These are phyloP conservation scores for Pythium dissotocum DNA, from an alignment of 352 stramenopile species.

Conservation along the genomic window DNA sequence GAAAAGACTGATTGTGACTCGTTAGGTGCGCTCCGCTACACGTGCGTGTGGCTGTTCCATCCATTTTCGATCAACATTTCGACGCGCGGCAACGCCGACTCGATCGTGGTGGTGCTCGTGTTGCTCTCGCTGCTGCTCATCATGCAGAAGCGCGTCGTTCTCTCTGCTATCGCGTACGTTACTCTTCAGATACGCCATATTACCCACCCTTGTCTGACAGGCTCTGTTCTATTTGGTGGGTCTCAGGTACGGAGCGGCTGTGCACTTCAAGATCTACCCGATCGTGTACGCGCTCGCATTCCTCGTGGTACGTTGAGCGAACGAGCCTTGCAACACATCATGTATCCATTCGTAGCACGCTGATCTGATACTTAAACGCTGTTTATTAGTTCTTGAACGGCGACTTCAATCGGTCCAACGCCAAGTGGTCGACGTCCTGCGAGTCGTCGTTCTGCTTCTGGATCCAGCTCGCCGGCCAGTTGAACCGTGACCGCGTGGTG, in stretches of 20 bases:
- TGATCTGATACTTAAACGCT: not conserved
- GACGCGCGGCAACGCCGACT: slow-evolving; percentile 97
- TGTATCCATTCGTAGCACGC: not conserved
- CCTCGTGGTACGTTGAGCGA: slow-evolving; percentile 60
- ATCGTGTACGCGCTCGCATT: slow-evolving; percentile 95
- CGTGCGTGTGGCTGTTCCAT: slow-evolving; percentile 96
- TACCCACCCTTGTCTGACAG: not conserved
- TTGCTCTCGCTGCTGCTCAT: slow-evolving; percentile 89
- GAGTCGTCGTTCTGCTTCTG: slow-evolving; percentile 59
- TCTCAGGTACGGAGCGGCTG: slow-evolving; percentile 91
- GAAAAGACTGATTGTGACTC: not conserved
- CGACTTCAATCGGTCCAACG: slow-evolving; percentile 54
- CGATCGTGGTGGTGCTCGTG: slow-evolving; percentile 93
- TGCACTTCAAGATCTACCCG: slow-evolving; percentile 99
- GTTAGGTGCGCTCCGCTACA: slow-evolving; percentile 63
- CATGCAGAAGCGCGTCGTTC: slow-evolving; percentile 75
- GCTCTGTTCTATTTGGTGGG: not conserved
- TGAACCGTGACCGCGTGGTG: slow-evolving; percentile 77
- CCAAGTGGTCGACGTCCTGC: slow-evolving; percentile 46
- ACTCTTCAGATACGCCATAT: not conserved
- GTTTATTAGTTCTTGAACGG: slow-evolving; percentile 66
- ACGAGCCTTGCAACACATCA: not conserved
- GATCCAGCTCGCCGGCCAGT: slow-evolving; percentile 41
- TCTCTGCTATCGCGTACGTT: slow-evolving; percentile 67
- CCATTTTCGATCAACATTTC: slow-evolving; percentile 99